These are phyloP conservation scores for Onygenales sp. DNA, from an alignment of 2,329 filamentous ascomycete species.

Conservation along the genomic window DNA sequence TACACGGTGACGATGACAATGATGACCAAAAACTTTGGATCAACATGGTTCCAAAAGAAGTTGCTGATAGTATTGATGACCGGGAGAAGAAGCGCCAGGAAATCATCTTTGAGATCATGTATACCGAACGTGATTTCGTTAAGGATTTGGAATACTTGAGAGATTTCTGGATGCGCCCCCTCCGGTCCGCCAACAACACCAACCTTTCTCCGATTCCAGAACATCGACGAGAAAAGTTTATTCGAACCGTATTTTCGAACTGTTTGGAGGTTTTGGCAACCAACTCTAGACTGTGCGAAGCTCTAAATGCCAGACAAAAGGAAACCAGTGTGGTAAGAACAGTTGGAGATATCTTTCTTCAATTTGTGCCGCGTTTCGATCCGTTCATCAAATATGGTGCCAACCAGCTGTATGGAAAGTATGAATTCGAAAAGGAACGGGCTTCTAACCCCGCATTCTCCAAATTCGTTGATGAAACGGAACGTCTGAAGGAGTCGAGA, in stretches of 20 bases:
- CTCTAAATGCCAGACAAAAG: slow-evolving; percentile 84
- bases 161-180: slow-evolving; percentile 95
- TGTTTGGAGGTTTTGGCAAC: slow-evolving; percentile 90
- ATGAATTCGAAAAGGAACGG: slow-evolving; percentile 95
- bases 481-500: slow-evolving; percentile 88
- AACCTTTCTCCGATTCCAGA: slow-evolving; percentile 76
- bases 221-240: slow-evolving; percentile 77
- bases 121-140: slow-evolving; percentile 96
- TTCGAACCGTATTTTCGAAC: slow-evolving; percentile 91
- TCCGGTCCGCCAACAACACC: slow-evolving; percentile 59
- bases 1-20: slow-evolving; percentile 79
- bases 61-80: slow-evolving; percentile 82
- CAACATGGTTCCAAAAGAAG: slow-evolving; percentile 91
- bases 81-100: slow-evolving; percentile 96
- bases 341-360: slow-evolving; percentile 87
- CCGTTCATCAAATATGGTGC: slow-evolving; percentile 96
- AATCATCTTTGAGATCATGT: slow-evolving; percentile 96
- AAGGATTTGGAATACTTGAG: slow-evolving; percentile 96
- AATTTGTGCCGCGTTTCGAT: slow-evolving; percentile 84
- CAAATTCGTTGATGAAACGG: slow-evolving; percentile 92
- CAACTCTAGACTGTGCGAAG: slow-evolving; percentile 77
- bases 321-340: slow-evolving; percentile 80
- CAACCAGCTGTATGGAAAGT: slow-evolving; percentile 92
- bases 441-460: slow-evolving; percentile 74
- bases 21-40: slow-evolving; percentile 99